Conservation (phyloP, 176 grass and related monocot species). For the Metroxylon sagu region DNA sequence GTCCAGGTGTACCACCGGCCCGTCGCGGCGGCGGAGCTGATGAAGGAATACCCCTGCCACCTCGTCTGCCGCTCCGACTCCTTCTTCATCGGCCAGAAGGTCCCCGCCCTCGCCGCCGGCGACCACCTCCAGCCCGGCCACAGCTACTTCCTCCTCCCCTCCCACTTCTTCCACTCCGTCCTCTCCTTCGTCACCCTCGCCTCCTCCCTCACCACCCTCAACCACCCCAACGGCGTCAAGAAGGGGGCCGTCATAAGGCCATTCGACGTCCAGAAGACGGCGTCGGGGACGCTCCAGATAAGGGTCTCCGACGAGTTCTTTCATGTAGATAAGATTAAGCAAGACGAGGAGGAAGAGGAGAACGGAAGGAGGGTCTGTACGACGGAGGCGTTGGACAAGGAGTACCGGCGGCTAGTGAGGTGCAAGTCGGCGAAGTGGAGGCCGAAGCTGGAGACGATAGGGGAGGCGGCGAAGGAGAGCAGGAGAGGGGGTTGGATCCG, state of each 20-base stretch:
- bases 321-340: neutral
- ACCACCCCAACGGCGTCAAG: neutral
- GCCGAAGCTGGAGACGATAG: slow-evolving; percentile 21
- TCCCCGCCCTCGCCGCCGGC: slow-evolving; percentile 38
- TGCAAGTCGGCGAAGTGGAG: slow-evolving; percentile 13
- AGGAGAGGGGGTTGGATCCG: slow-evolving; percentile 7
- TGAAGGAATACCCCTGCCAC: slow-evolving; percentile 65
- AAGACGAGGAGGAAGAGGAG: neutral
- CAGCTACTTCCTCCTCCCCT: slow-evolving; percentile 73
- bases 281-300: slow-evolving; percentile 60
- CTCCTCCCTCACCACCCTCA: slow-evolving; percentile 39
- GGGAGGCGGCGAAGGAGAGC: slow-evolving; percentile 16
- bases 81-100: slow-evolving; percentile 72
- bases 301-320: slow-evolving; percentile 63
- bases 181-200: slow-evolving; percentile 87
- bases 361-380: slow-evolving; percentile 13
- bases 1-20: slow-evolving; percentile 45
- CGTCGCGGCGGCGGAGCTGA: slow-evolving; percentile 63
- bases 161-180: slow-evolving; percentile 82
- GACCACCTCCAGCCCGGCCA: slow-evolving; percentile 61
- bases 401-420: slow-evolving; percentile 54
- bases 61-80: slow-evolving; percentile 86
- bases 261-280: slow-evolving; percentile 69
- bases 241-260: slow-evolving; percentile 22
- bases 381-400: slow-evolving; percentile 52